Conservation (phyloP, 2,329 filamentous ascomycete genomes). For the Aspergillus viridinutans region DNA sequence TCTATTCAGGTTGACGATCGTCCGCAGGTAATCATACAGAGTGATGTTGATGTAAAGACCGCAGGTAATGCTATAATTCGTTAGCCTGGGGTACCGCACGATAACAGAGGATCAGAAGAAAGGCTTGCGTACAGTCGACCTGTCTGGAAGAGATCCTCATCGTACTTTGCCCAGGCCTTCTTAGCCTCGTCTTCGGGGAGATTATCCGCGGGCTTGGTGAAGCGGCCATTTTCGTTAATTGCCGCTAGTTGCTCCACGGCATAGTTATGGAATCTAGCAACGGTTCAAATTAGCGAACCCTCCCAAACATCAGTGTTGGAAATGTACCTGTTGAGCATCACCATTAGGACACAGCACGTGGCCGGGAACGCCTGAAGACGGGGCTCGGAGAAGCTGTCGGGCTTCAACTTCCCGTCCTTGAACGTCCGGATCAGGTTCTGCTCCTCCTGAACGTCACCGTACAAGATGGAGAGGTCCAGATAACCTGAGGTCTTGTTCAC, state of each 20-base stretch:
- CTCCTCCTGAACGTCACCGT: conserved; percentile 56
- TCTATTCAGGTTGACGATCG: conserved; percentile 68
- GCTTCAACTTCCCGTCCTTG: conserved; percentile 66
- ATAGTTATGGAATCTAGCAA: conserved; percentile 70
- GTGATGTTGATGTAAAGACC: conserved; percentile 77
- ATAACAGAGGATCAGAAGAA: not conserved
- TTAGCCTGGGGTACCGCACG: conserved; percentile 12
- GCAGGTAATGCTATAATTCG: conserved; percentile 52
- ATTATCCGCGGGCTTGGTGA: conserved; percentile 58
- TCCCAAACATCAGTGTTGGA: not conserved
- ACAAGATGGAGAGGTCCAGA: conserved; percentile 66
- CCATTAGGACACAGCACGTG: conserved; percentile 64
- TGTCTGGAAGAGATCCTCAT: conserved; percentile 76
- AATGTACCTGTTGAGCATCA: conserved; percentile 59
- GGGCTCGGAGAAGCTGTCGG: conserved; percentile 68
- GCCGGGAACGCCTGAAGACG: conserved; percentile 67
- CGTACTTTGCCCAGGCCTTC: conserved; percentile 61
- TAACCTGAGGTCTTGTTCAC: conserved; percentile 67
- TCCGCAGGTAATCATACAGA: conserved; percentile 72
- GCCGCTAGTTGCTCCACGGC: conserved; percentile 71
- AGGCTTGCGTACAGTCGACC: conserved; percentile 52
- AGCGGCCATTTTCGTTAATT: conserved; percentile 83
- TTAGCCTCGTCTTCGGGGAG: conserved; percentile 48
- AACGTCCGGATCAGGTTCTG: conserved; percentile 56
- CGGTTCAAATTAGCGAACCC: not conserved